Conservation (phyloP, 176 grass and related monocot genomes). For the Paspalum notatum region DNA sequence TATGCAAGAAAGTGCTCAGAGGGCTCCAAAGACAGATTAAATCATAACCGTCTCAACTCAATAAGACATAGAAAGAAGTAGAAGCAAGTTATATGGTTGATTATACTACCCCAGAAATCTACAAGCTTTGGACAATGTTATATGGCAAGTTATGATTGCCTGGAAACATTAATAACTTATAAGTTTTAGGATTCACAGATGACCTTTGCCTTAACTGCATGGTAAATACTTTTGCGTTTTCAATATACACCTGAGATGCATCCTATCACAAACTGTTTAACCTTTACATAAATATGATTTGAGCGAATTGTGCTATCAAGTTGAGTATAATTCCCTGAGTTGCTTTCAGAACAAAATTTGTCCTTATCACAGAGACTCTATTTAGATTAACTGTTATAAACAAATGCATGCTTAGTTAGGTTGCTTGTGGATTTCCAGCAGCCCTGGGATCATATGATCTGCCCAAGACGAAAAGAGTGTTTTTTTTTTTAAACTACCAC, state of each 20-base stretch:
- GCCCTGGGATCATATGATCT: not conserved
- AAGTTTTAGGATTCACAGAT: not conserved
- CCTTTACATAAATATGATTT: not conserved
- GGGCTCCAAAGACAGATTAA: not conserved
- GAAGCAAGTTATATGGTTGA: not conserved
- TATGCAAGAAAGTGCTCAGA: not conserved
- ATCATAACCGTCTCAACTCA: not conserved
- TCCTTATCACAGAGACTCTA: not conserved
- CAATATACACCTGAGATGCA: not conserved
- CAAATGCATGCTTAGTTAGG: not conserved
- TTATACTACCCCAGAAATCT: not conserved
- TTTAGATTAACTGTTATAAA: not conserved
- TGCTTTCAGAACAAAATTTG: not conserved
- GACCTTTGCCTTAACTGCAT: not conserved
- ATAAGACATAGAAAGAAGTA: not conserved
- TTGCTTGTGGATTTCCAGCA: not conserved
- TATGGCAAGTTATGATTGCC: not conserved
- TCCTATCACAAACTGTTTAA: not conserved
- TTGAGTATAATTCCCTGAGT: not conserved
- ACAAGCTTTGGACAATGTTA: not conserved
- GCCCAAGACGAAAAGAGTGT: not conserved
- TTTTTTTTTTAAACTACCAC: not conserved
- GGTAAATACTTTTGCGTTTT: constrained; percentile 10
- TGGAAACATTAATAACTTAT: not conserved
- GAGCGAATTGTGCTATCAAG: constrained; percentile 6